Evolutionary conservation across 2,329 filamentous ascomycete species (phyloP).

Genomic region (Colletotrichum noveboracense): DNA sequence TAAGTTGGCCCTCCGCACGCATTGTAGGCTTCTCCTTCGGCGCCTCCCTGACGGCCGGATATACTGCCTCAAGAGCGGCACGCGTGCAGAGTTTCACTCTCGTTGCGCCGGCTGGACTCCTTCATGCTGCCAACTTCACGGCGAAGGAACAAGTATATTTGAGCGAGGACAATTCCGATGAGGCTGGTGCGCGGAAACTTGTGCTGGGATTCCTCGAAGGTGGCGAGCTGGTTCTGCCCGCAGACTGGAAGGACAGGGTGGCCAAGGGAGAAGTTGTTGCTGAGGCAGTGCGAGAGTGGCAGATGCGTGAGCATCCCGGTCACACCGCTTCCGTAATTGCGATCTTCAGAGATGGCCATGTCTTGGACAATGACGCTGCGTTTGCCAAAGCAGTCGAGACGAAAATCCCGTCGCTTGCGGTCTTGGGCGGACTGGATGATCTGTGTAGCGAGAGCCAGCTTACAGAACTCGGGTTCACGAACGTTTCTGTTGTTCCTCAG

Average conservation of each 20-base stretch:
- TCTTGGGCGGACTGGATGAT: constrained; percentile 30
- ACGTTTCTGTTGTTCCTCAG: constrained; percentile 26
- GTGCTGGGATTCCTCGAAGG: constrained; percentile 48
- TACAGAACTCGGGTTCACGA: constrained; percentile 11
- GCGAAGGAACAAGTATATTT: constrained; percentile 27
- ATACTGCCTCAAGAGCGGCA: constrained; percentile 32
- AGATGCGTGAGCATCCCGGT: constrained; percentile 48
- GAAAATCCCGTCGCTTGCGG: constrained; percentile 11
- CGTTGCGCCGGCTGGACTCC: constrained; percentile 53
- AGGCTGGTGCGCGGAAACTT: constrained; percentile 36
- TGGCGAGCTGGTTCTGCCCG: constrained; percentile 42
- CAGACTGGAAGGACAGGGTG: constrained; percentile 49
- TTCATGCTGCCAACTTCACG: constrained; percentile 32
- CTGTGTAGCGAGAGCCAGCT: constrained; percentile 25
- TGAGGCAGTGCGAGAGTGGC: constrained; percentile 52
- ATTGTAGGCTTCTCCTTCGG: constrained; percentile 58
- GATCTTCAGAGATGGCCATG: constrained; percentile 50
- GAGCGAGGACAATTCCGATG: constrained; percentile 30
- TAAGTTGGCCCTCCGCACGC: constrained; percentile 48
- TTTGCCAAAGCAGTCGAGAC: constrained; percentile 25
- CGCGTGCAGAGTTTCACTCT: constrained; percentile 40
- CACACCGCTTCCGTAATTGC: constrained; percentile 50
- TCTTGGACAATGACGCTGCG: constrained; percentile 35
- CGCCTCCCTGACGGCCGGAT: constrained; percentile 42
- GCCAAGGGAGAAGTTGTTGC: constrained; percentile 48